A percentile compares a stretch with the other conserved stretches of the same genome.
Conservation (phyloP, 192 early-diverging fungal genomes). For the Linderina pennispora region DNA sequence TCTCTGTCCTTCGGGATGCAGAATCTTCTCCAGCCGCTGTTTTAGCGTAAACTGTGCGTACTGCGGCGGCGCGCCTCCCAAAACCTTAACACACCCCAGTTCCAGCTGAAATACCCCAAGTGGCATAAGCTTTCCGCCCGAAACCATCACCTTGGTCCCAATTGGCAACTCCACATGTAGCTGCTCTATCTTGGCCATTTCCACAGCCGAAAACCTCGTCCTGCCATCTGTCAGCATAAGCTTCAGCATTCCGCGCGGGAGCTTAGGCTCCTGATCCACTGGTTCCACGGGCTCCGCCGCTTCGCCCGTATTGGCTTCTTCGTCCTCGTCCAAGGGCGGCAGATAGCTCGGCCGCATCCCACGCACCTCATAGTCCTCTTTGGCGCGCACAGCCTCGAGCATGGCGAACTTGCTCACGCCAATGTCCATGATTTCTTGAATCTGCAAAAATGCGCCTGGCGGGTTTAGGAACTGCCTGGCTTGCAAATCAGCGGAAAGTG, state of each 20-base stretch:
- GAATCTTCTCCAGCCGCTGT: constrained; percentile 11
- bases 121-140: constrained; percentile 12
- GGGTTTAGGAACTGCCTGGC: constrained; percentile 6
- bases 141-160: constrained; percentile 36
- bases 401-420: constrained; percentile 38
- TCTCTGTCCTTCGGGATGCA: no score
- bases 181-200: constrained; percentile 20
- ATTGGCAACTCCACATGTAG: constrained; percentile 32
- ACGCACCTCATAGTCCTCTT: constrained; percentile 40
- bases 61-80: constrained; percentile 30
- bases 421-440: constrained; percentile 38
- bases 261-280: constrained; percentile 17
- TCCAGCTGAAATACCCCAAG: constrained; percentile 20
- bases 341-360: constrained; percentile 41
- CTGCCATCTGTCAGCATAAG: constrained; percentile 34
- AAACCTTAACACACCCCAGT: constrained; percentile 6
- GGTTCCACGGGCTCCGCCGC: constrained; percentile 7
- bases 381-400: constrained; percentile 41
- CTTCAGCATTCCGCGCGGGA: constrained; percentile 36
- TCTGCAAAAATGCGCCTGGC: constrained; percentile 26
- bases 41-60: constrained; percentile 22
- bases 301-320: constrained; percentile 6
- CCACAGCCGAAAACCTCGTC: constrained; percentile 21
- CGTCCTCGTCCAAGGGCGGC: constrained; percentile 4
- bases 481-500: constrained; percentile 3